A percentile compares a stretch with the other conserved stretches of the same genome.
Conservation (phyloP, 345 rosid genomes). For the Eucalyptus melliodora region DNA sequence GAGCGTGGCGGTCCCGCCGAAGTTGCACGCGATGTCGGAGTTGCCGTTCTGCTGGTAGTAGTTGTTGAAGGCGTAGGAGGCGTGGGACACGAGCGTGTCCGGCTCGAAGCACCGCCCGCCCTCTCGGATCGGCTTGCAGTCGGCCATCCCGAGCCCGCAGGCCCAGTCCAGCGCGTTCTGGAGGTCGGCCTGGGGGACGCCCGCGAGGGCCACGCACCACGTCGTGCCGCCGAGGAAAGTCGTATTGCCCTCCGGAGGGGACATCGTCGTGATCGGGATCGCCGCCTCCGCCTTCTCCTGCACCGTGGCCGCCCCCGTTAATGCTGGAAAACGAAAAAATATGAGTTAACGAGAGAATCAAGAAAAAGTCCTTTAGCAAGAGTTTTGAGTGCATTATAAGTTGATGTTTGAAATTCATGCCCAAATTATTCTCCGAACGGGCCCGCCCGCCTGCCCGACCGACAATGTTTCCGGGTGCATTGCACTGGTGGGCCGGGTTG, state of each 20-base stretch:
- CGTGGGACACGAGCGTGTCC: conserved; percentile 63
- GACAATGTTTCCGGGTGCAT: not conserved
- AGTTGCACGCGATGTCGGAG: conserved; percentile 76
- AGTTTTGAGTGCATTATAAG: not conserved
- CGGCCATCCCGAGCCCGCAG: conserved; percentile 78
- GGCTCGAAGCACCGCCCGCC: conserved; percentile 77
- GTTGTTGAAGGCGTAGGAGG: conserved; percentile 79
- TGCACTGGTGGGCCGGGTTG: not conserved
- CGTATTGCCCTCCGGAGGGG: conserved; percentile 85
- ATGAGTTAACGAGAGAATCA: not conserved
- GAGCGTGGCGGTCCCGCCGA: conserved; percentile 65
- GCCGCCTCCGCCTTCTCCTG: conserved; percentile 35
- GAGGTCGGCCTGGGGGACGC: conserved; percentile 58
- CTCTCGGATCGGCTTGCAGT: conserved; percentile 50
- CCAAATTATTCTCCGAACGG: not conserved
- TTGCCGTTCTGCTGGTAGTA: conserved; percentile 77
- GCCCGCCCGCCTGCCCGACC: not conserved
- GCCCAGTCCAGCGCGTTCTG: conserved; percentile 96
- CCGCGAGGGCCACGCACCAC: conserved; percentile 77
- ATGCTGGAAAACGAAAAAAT: not conserved
- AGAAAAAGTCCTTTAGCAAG: not conserved
- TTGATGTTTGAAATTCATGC: not conserved
- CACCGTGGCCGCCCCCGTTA: not conserved
- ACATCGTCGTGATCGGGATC: conserved; percentile 17
- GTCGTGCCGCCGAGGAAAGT: conserved; percentile 66